These are phyloP conservation scores for Tylopilus intermedius DNA, from an alignment of 768 basidiomycete species.

Conservation along the genomic window DNA sequence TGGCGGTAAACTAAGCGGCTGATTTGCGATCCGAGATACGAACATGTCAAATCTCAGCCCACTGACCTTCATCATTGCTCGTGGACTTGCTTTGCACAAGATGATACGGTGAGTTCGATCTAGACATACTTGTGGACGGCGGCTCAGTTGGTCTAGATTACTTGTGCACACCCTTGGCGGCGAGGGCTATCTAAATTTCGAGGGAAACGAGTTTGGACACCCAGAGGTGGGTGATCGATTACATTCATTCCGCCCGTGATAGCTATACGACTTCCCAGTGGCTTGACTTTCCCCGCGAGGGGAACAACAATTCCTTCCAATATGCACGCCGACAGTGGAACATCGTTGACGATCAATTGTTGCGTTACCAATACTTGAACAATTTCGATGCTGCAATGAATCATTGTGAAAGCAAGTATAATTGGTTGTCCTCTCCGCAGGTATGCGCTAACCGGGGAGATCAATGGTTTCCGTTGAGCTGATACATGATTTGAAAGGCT, in stretches of 20 bases:
- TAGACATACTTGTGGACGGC: background rate
- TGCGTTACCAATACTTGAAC: constrained; percentile 94
- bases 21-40: constrained; percentile 52
- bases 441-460: constrained; percentile 34
- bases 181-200: constrained; percentile 97
- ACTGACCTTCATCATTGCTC: constrained; percentile 78
- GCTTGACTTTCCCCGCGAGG: constrained; percentile 98
- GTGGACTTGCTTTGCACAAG: constrained; percentile 92
- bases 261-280: constrained; percentile 46
- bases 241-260: background rate
- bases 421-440: constrained; percentile 81
- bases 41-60: constrained; percentile 87
- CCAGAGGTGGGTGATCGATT: constrained; percentile 61
- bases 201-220: constrained; percentile 98
- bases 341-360: constrained; percentile 74
- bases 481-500: constrained; percentile 43
- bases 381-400: constrained; percentile 95
- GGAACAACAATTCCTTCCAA: constrained; percentile 94
- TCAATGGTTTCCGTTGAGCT: background rate
- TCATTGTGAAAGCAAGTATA: constrained; percentile 67
- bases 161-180: constrained; percentile 91
- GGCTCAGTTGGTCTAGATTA: constrained; percentile 45
- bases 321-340: constrained; percentile 98
- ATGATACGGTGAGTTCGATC: constrained; percentile 74
- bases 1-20: background rate